A percentile compares a stretch with the other conserved stretches of the same genome.
Conservation (phyloP, 495 filamentous ascomycete species). For the Penicillium daleae region DNA sequence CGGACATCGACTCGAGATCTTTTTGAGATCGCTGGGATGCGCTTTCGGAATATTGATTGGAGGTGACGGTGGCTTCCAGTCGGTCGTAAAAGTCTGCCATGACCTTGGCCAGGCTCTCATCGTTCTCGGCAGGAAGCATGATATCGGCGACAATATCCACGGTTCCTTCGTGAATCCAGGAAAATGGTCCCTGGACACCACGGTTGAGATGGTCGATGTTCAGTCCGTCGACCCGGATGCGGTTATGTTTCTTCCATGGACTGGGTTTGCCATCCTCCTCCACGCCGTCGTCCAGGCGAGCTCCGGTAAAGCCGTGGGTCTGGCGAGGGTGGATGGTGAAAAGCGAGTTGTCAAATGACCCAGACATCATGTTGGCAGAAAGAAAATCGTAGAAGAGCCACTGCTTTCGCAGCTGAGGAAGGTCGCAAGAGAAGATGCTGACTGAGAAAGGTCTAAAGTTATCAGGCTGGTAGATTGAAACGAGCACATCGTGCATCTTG, state of each 20-base stretch:
- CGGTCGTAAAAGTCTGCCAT: slow-evolving; percentile 94
- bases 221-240: slow-evolving; percentile 87
- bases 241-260: slow-evolving; percentile 90
- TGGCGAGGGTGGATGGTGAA: slow-evolving; percentile 98
- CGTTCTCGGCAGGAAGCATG: slow-evolving; percentile 83
- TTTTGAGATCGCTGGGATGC: slow-evolving; percentile 12
- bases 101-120: slow-evolving; percentile 87
- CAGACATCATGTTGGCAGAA: slow-evolving; percentile 93
- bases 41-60: slow-evolving; percentile 56
- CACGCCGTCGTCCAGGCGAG: slow-evolving; percentile 53
- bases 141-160: slow-evolving; percentile 97
- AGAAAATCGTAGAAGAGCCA: slow-evolving; percentile 98
- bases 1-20: slow-evolving; percentile 23
- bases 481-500: slow-evolving; percentile 90
- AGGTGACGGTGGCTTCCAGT: slow-evolving; percentile 87
- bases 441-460: slow-evolving; percentile 92
- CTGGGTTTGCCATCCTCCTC: slow-evolving; percentile 54
- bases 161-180: slow-evolving; percentile 94
- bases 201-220: slow-evolving; percentile 96
- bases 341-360: slow-evolving; percentile 90
- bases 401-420: slow-evolving; percentile 90
- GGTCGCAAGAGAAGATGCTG: slow-evolving; percentile 92
- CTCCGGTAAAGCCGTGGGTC: slow-evolving; percentile 69
- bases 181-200: slow-evolving; percentile 91
- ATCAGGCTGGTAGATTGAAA: slow-evolving; percentile 88